These are phyloP conservation scores for Hypoxylon sp. DNA, from an alignment of 2,329 filamentous ascomycete species.

Conservation along the genomic window DNA sequence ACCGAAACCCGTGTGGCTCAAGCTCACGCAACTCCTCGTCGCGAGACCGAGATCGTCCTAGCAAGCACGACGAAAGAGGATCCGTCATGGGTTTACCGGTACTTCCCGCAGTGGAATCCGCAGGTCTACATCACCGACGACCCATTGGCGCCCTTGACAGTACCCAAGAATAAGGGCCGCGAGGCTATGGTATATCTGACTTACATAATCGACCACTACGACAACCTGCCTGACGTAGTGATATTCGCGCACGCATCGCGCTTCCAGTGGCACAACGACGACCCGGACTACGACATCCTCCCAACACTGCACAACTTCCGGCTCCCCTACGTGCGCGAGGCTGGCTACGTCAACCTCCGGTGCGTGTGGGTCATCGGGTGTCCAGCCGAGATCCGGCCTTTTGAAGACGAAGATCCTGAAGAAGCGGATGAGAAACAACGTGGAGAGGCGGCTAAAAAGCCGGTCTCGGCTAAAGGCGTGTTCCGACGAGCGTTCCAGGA, in stretches of 20 bases:
- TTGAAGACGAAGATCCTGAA: slow-evolving; percentile 53
- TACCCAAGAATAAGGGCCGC: slow-evolving; percentile 65
- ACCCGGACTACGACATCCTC: slow-evolving; percentile 69
- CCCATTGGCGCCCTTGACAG: slow-evolving; percentile 61
- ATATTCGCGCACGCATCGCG: slow-evolving; percentile 64
- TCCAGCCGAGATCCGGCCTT: slow-evolving; percentile 62
- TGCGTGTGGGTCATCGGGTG: slow-evolving; percentile 73
- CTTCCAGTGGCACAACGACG: slow-evolving; percentile 69
- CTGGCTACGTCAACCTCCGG: slow-evolving; percentile 73
- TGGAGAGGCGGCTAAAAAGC: slow-evolving; percentile 45
- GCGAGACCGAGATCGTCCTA: slow-evolving; percentile 54
- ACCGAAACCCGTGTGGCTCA: background rate
- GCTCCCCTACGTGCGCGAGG: slow-evolving; percentile 64
- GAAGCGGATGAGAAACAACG: slow-evolving; percentile 54
- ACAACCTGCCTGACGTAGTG: slow-evolving; percentile 60
- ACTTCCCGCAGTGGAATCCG: slow-evolving; percentile 64
- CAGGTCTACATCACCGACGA: slow-evolving; percentile 71
- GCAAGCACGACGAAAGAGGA: slow-evolving; percentile 54
- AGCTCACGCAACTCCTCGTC: background rate
- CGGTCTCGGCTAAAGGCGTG: slow-evolving; percentile 59
- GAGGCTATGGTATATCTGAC: slow-evolving; percentile 69
- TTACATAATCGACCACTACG: slow-evolving; percentile 67
- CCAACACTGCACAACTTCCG: slow-evolving; percentile 64
- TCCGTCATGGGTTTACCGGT: slow-evolving; percentile 59
- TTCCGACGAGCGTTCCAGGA: slow-evolving; percentile 61